Conservation (phyloP, 169 alveolate genomes). For the Plasmodium sp. region DNA sequence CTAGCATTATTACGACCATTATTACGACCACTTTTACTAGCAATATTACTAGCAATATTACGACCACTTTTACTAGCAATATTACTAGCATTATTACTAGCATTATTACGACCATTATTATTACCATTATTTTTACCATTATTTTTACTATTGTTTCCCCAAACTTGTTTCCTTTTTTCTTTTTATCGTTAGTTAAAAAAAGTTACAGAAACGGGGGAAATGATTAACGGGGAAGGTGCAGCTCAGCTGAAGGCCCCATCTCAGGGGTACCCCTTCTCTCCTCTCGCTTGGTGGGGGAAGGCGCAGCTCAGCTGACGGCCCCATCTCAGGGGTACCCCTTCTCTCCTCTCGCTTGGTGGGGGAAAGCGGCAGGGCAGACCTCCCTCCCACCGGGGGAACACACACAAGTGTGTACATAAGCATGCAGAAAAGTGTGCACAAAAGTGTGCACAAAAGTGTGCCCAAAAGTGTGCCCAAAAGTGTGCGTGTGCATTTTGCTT, state of each 20-base stretch:
- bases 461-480: background rate
- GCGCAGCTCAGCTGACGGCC: background rate
- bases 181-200: constrained; percentile 56
- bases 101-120: background rate
- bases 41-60: background rate
- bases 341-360: background rate
- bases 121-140: too few species aligned
- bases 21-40: background rate
- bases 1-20: background rate
- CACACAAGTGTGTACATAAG: background rate
- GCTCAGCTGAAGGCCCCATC: background rate
- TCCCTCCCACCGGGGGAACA: background rate
- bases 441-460: background rate
- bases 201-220: background rate
- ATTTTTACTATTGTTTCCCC: background rate
- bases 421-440: background rate
- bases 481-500: background rate
- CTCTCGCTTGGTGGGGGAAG: background rate
- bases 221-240: background rate
- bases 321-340: background rate
- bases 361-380: background rate
- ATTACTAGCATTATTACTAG: constrained; percentile 1
- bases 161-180: background rate
- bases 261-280: background rate
- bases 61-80: background rate